Percentiles rank a stretch among this genome's conserved stretches.
These are phyloP conservation scores for Talaromyces islandicus DNA, from an alignment of 2,329 filamentous ascomycete genomes.

Conservation along the genomic window DNA sequence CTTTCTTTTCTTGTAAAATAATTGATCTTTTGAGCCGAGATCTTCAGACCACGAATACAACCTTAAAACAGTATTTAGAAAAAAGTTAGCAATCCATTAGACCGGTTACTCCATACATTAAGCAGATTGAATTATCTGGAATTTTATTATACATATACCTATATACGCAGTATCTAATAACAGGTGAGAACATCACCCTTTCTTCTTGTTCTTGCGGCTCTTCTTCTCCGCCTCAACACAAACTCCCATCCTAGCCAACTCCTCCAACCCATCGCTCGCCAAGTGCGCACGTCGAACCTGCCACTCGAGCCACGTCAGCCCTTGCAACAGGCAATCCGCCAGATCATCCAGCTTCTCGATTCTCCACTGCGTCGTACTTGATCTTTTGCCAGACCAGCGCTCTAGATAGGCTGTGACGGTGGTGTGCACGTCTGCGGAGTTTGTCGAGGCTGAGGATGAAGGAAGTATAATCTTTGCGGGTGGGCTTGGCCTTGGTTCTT, in stretches of 20 bases:
- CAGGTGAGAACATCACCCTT: no score
- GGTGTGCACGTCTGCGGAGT: background rate
- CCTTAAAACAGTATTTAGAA: background rate
- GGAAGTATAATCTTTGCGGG: background rate
- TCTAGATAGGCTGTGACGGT: slow-evolving; percentile 2
- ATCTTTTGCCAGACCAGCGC: slow-evolving; percentile 2
- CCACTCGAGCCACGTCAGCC: slow-evolving; percentile 71
- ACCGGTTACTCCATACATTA: background rate
- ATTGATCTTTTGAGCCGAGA: background rate
- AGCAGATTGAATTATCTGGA: no score
- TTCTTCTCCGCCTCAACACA: background rate
- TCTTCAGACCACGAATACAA: background rate
- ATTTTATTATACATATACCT: background rate
- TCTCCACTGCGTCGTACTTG: background rate
- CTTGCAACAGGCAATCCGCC: slow-evolving; percentile 73
- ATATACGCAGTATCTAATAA: background rate
- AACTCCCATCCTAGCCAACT: background rate
- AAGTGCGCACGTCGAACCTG: slow-evolving; percentile 39
- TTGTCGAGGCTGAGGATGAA: background rate
- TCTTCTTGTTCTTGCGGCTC: background rate
- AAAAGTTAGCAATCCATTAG: background rate
- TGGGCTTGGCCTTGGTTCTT: background rate
- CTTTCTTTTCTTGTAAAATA: slow-evolving; percentile 3
- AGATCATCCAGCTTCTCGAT: slow-evolving; percentile 70
- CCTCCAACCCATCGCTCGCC: slow-evolving; percentile 8